Evolutionary conservation across 2,329 filamentous ascomycete species (phyloP), one percentile per base, ranked within the genome.

Genomic region (Magnaporthales sp.): DNA sequence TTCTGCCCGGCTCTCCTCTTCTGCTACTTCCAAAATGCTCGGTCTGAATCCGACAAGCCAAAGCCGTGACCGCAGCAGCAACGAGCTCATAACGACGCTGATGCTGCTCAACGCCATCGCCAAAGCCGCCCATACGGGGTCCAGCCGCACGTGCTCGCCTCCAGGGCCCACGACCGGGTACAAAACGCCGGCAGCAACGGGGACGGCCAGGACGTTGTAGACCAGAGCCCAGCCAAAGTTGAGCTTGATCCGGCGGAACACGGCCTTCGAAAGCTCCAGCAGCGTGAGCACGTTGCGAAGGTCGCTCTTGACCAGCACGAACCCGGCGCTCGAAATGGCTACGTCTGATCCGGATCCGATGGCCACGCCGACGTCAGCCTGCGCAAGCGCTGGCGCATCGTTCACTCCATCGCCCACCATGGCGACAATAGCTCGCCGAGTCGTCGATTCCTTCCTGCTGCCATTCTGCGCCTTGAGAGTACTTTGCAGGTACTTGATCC

Each of bases 61-160:
- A 11, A 83, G 67, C 63, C 74, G 70, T 66, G 76, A 83, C 74
- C 89, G 85, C 79, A 97, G 77, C 64, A 88, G 82, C 73, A 97
- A 77, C 79, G 91, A 94, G 75, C 92, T 96, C 74, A 86, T 79
- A 64, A 97, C 90, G 62, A 98, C 93, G 73, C 91, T 95, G 70
- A 97, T 89, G 76, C 91, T 94, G 77, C 93, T 97, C 76, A 93
- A 77, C 29, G 94, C 94, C 94, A 97, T 98, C 0, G 93, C 93
- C 75, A 97, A 78, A 70, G 89, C 90, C 5, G 93, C 94, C 93
- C 93, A 97, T 1, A 91, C 91, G 0, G 91, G 91, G 75, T 91
- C 89, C 62, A 93, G 78, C 68, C 85, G 80, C 24, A 92, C 77
- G 74, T 90, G 89, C 31, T 75, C 74, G 1, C 81, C 83, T 1